Conservation (phyloP, 345 rosid genomes). For the Arabis alpina region DNA sequence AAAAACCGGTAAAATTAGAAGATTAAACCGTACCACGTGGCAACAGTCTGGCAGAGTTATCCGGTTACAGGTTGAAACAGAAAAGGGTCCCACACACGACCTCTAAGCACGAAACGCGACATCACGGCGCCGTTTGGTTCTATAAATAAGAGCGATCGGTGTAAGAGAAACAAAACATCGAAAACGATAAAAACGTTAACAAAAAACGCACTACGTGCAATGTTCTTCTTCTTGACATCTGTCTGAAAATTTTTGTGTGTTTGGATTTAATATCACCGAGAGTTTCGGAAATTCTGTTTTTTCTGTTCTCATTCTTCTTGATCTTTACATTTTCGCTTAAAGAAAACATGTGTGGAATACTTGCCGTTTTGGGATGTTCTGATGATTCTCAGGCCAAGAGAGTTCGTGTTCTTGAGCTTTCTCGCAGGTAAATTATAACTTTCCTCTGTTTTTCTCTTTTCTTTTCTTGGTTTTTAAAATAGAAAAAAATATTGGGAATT, state of each 20-base stretch:
- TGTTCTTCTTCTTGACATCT: conserved; percentile 18
- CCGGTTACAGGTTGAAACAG: conserved; percentile 26
- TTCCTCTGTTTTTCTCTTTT: not conserved
- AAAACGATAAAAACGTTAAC: conserved; percentile 13
- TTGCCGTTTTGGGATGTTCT: conserved; percentile 92
- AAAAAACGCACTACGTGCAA: conserved; percentile 24
- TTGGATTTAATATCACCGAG: not conserved
- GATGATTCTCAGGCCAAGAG: conserved; percentile 93
- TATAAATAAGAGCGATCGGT: conserved; percentile 36
- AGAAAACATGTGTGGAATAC: conserved; percentile 84
- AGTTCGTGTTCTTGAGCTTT: conserved; percentile 97
- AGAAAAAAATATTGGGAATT: not conserved
- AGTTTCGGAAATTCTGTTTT: conserved; percentile 21
- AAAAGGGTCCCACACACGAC: conserved; percentile 17
- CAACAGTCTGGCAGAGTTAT: conserved; percentile 9
- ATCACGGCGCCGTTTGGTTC: conserved; percentile 37
- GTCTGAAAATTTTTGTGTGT: not conserved
- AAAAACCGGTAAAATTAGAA: not conserved
- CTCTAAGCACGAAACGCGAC: conserved; percentile 31
- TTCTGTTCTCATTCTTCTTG: not conserved
- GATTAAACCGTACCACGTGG: conserved; percentile 20
- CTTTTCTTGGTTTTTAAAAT: not conserved
- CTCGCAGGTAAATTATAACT: conserved; percentile 73
- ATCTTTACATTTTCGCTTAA: not conserved
- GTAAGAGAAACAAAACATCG: conserved; percentile 10